Evolutionary conservation across 2,329 filamentous ascomycete genomes (phyloP), one percentile per base, ranked within the genome.

Genomic region (Ascomycota sp.): DNA sequence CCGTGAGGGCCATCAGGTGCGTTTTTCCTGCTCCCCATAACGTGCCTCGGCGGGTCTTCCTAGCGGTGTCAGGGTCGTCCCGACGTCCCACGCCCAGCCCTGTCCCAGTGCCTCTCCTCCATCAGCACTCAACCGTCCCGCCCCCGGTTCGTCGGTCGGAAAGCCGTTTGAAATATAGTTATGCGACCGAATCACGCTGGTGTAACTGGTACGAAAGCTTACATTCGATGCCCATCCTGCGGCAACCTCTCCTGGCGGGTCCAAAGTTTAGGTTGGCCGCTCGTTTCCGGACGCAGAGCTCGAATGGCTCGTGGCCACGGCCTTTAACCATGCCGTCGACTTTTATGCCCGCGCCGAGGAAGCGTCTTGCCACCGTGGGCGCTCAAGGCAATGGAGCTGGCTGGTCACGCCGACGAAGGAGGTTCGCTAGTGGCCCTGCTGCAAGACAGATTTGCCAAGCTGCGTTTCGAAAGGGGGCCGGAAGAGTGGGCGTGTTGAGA

Each of bases 261-360:
- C n/a, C n/a, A n/a, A n/a, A n/a, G n/a, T 32, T 20, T 28, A 61
- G 54, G 50, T 43, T n/a, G 39, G 55, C 15, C 45, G 53, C 2
- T 46, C 52, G 1, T 80, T 80, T 43, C 77, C 79, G 0, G 41
- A 53, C 1, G 61, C 65, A 4, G 80, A 89, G 43, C 51, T 85
- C 1, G 73, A 82, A 41, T 89, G 77, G 75, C 63, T 89, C n/a
- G 68, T 70, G 0, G 66, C 68, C 1, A 69, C 62, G 5, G 55
- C 66, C 0, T 82, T 77, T 47, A 85, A 85, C 39, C 70, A 72
- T 35, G 72, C 66, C 0, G 56, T 82, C 5, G 76, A 83, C 40
- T 58, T 67, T n/a, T 71, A 69, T 40, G 58, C 62, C 9, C 54
- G 52, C 1, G 57, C 61, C 2, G 59, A 75, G 17, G 61, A 69